Base-by-base conservation (phyloP, 805 yeast species). In the Candida namnaoensis region DNA sequence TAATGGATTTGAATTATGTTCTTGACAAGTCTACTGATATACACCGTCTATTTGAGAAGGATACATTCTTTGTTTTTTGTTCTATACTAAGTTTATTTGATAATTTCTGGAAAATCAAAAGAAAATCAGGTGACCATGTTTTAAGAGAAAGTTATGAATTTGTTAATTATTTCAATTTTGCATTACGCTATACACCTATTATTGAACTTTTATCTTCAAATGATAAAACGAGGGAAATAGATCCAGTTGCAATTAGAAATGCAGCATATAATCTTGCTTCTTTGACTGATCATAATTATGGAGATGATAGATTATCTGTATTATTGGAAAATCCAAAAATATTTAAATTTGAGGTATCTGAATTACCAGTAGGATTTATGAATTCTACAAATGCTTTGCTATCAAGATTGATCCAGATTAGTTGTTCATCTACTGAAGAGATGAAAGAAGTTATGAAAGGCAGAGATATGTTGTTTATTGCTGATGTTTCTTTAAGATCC, bases 81-180 rank as follows among this genome's bases (percentile, higher is more conserved):
- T 55, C 70, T 10, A 61, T 79, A n/a, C 62, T 79, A 26, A 67
- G 72, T 41, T 55, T 66, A 14, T 81, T 78, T 54, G 83, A 81
- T 51, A 78, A 80, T 24, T 72, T 73, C 34, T 75, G 75, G 68
- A 65, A 71, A 25, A 59, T 81, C 27, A 65, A 57, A 42, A 68
- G 88, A 44, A 80, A 79, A 46, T 66, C 67, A 36, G 91, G 88
- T 10, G 81, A 78, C 7, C 91, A 83, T 60, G 85, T 82, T 28
- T 74, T 74, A 42, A 67, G 66, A 40, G 88, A 82, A 51, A 65
- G 67, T 35, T 64, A 64, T 27, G 74, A 68, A 36, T 79, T 70
- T 47, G 64, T 69, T 15, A 56, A 71, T 2, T 79, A 79, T 48
- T 63, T 72, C 39, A 72, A 71, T 42, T 67, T 69, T 41, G 68